Conservation (phyloP, 495 filamentous ascomycete species). For the Aspergillus steynii region DNA sequence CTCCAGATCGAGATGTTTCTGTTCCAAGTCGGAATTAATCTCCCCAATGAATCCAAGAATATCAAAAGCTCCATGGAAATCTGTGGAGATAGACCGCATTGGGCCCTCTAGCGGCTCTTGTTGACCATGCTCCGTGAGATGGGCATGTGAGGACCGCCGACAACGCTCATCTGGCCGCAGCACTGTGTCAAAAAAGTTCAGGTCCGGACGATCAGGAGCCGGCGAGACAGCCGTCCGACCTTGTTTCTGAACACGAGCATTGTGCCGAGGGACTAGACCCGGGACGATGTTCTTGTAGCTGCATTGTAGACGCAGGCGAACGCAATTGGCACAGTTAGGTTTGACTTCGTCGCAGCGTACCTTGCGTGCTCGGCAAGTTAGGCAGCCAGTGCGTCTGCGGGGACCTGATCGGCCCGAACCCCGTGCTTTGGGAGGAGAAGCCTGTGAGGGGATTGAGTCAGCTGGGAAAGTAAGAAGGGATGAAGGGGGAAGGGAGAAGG, state of each 20-base stretch:
- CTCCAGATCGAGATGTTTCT: constrained; percentile 39
- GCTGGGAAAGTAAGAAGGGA: background rate
- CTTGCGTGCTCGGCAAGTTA: constrained; percentile 48
- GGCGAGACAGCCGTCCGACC: constrained; percentile 14
- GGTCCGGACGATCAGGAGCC: constrained; percentile 18
- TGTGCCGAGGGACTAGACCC: constrained; percentile 16
- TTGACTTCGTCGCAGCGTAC: constrained; percentile 47
- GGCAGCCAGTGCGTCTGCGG: constrained; percentile 44
- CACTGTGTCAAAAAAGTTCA: constrained; percentile 39
- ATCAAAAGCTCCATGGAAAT: constrained; percentile 29
- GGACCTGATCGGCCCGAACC: constrained; percentile 42
- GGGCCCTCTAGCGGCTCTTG: constrained; percentile 14
- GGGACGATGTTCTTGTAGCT: constrained; percentile 29
- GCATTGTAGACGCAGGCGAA: constrained; percentile 37
- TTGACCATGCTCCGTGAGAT: background rate
- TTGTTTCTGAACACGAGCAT: background rate
- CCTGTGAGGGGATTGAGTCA: constrained; percentile 2
- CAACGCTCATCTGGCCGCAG: constrained; percentile 30
- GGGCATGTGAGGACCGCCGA: constrained; percentile 3
- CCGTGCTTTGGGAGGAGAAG: constrained; percentile 32
- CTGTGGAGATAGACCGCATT: background rate
- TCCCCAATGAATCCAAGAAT: constrained; percentile 45
- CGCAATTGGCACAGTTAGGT: constrained; percentile 41
- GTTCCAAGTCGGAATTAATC: constrained; percentile 40
- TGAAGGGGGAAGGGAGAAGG: background rate